A percentile compares a stretch with the other conserved stretches of the same genome.
Conservation (phyloP, 371 early-diverging fungal genomes). For the Zopfochytrium polystomum region DNA sequence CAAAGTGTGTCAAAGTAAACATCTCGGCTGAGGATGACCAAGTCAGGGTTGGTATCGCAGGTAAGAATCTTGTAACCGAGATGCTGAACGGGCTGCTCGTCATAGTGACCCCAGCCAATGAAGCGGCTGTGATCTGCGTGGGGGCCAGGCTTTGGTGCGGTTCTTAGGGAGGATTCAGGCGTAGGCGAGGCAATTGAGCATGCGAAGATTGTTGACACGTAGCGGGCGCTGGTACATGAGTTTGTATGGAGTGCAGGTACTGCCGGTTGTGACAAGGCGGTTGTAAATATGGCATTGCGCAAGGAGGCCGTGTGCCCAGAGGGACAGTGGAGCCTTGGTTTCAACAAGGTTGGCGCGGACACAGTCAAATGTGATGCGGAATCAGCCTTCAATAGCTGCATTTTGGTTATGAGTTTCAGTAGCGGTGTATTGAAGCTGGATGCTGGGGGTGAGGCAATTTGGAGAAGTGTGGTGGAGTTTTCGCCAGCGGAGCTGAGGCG, state of each 20-base stretch:
- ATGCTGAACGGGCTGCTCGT: constrained; percentile 1
- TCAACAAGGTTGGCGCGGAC: constrained; percentile 4
- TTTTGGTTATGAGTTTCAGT: constrained; percentile 15
- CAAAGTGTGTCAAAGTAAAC: too few species aligned
- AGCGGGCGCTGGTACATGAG: constrained; percentile 1
- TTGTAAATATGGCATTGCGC: constrained; percentile 4
- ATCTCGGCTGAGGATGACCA: constrained; percentile 7
- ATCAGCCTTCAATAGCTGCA: constrained; percentile 18
- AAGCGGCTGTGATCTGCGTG: neutral
- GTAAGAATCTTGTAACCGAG: constrained; percentile 5
- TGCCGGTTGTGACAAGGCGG: constrained; percentile 2
- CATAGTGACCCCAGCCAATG: constrained; percentile 5
- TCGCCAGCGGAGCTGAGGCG: too few species aligned
- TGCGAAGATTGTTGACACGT: constrained; percentile 1
- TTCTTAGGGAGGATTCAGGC: constrained; percentile 1
- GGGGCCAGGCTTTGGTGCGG: neutral
- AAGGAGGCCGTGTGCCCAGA: constrained; percentile 6
- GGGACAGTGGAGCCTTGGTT: constrained; percentile 1
- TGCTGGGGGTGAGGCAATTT: too few species aligned
- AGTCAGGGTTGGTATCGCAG: neutral
- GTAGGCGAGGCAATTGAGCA: constrained; percentile 13
- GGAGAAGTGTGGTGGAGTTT: too few species aligned
- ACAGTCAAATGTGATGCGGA: constrained; percentile 5
- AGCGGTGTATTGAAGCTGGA: neutral
- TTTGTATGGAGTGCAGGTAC: constrained; percentile 3